These are phyloP conservation scores for Strobilomyces echinocephalus DNA, from an alignment of 768 basidiomycete species.

Conservation along the genomic window DNA sequence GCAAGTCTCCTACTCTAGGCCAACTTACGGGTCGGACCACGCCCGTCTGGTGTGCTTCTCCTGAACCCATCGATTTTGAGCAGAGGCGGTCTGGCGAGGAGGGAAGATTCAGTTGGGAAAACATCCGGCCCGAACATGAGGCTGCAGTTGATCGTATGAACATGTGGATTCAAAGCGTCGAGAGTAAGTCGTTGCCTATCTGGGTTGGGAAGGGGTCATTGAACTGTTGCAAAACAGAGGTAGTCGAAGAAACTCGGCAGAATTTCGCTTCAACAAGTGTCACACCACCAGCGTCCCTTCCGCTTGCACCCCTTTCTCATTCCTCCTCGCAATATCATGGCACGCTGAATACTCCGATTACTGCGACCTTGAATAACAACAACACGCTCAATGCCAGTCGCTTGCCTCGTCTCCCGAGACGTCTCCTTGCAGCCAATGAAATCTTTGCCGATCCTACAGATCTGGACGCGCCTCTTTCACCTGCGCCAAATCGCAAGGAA, in stretches of 20 bases:
- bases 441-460: constrained; percentile 49
- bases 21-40: constrained; percentile 34
- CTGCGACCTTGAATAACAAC: constrained; percentile 1
- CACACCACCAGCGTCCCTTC: constrained; percentile 56
- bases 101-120: constrained; percentile 33
- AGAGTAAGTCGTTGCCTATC: constrained; percentile 50
- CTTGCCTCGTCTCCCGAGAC: constrained; percentile 54
- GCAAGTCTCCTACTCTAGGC: constrained; percentile 57
- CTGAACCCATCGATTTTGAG: constrained; percentile 31
- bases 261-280: constrained; percentile 57
- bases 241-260: constrained; percentile 75
- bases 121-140: constrained; percentile 30
- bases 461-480: constrained; percentile 19
- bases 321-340: constrained; percentile 36
- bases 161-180: constrained; percentile 78
- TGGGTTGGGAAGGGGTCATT: background rate
- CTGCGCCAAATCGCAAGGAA: constrained; percentile 8
- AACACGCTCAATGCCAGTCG: constrained; percentile 11
- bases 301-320: constrained; percentile 53
- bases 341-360: constrained; percentile 33
- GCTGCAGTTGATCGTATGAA: constrained; percentile 60
- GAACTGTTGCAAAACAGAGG: constrained; percentile 43
- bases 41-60: constrained; percentile 27
- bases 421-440: constrained; percentile 60
- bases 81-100: constrained; percentile 30